Percentiles rank a stretch among this genome's conserved stretches.
Conservation (phyloP, 768 basidiomycete species). For the Amylocystis lapponica region DNA sequence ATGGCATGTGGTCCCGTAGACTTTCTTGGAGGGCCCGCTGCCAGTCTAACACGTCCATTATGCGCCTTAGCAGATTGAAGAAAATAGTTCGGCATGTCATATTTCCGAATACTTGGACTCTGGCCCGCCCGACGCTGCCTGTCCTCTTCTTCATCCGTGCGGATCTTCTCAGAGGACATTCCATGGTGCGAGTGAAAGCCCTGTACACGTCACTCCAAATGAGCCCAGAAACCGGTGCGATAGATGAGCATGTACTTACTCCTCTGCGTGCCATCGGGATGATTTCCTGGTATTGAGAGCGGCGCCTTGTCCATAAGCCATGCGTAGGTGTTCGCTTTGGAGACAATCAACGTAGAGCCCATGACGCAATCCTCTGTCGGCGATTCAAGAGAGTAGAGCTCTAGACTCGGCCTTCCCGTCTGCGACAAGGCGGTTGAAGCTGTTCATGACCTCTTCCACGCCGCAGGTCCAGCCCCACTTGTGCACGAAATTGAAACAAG, state of each 20-base stretch:
- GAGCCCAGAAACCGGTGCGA: neutral
- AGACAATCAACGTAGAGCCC: conserved; percentile 34
- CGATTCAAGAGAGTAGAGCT: conserved; percentile 18
- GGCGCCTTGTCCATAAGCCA: conserved; percentile 32
- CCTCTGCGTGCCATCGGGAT: conserved; percentile 25
- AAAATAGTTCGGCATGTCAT: neutral
- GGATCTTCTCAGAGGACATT: conserved; percentile 15
- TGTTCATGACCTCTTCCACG: conserved; percentile 53
- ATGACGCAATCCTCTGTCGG: no score
- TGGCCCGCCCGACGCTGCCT: conserved; percentile 14
- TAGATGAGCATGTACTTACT: conserved; percentile 9
- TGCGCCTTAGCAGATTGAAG: conserved; percentile 33
- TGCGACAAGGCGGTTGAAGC: conserved; percentile 44
- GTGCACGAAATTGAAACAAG: no score
- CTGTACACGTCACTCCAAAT: conserved; percentile 1
- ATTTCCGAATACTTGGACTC: neutral
- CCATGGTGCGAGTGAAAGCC: conserved; percentile 18
- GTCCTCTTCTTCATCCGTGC: conserved; percentile 20
- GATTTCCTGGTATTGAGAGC: conserved; percentile 40
- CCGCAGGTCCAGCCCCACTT: conserved; percentile 49
- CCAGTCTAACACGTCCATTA: conserved; percentile 29
- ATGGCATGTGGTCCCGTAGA: no score
- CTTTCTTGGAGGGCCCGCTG: conserved; percentile 41
- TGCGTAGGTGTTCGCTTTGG: conserved; percentile 36
- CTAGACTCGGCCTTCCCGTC: conserved; percentile 52